Evolutionary conservation across 345 rosid species (phyloP).

Genomic region (Bruguiera gymnorhiza): DNA sequence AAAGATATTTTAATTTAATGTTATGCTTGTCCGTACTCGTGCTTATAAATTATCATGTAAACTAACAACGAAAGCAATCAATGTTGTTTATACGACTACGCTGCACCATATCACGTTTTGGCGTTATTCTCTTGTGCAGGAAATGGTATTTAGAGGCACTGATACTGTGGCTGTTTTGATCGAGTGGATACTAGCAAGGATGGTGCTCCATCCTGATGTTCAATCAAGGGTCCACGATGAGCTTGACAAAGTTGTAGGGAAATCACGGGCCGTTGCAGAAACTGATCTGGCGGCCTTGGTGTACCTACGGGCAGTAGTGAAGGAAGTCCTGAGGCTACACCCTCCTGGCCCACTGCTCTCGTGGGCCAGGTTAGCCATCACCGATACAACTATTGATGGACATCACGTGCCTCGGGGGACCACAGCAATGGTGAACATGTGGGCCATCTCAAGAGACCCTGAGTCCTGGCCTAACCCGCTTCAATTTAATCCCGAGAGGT

Average conservation of each 20-base stretch:
- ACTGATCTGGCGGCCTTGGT: slow-evolving; percentile 40
- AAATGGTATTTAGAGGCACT: slow-evolving; percentile 88
- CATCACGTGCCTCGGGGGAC: slow-evolving; percentile 79
- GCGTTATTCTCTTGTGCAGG: slow-evolving; percentile 35
- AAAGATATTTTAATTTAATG: neutral
- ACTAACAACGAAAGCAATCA: neutral
- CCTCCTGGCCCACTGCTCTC: slow-evolving; percentile 96
- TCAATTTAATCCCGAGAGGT: slow-evolving; percentile 63
- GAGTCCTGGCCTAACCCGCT: slow-evolving; percentile 66
- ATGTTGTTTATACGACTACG: slow-evolving; percentile 4
- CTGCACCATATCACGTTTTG: slow-evolving; percentile 14
- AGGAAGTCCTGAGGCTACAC: slow-evolving; percentile 77
- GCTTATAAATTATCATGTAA: neutral
- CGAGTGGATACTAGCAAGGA: slow-evolving; percentile 89
- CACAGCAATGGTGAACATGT: slow-evolving; percentile 95
- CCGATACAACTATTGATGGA: slow-evolving; percentile 71
- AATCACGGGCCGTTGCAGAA: slow-evolving; percentile 52
- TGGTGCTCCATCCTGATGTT: slow-evolving; percentile 60
- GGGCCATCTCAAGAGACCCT: slow-evolving; percentile 88
- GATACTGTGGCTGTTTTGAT: slow-evolving; percentile 82
- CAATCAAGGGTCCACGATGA: slow-evolving; percentile 72
- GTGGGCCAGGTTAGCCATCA: slow-evolving; percentile 83
- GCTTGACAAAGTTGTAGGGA: slow-evolving; percentile 58
- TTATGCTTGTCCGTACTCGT: neutral
- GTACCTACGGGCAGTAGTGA: slow-evolving; percentile 70